Base-by-base conservation (phyloP, 129 eudicot species). In the Centrapalus pauciflorus region DNA sequence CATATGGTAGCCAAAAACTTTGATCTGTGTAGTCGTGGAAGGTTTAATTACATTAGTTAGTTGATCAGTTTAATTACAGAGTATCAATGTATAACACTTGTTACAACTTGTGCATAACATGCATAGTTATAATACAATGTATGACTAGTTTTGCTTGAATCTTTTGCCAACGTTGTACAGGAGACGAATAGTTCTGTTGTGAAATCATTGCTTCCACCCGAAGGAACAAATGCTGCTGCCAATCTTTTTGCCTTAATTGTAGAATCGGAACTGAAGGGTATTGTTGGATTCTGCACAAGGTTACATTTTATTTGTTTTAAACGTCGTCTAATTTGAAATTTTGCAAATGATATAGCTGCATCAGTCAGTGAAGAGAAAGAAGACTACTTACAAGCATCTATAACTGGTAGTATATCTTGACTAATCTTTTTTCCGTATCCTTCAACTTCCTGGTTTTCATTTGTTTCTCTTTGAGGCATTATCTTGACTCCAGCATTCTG, bases 181-280 rank as follows among this genome's bases (percentile, higher is more conserved):
- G 87, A 85, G 30, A 70, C 78, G 28, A 92, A 76, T 72, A 78
- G 57, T 65, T 66, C 68, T 33, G 81, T 69, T 55, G 75, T 55
- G 77, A 74, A 78, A 69, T 34, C 75, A 13, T 43, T 75, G 71
- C 88, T 91, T 62, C 96, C 96, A 50, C 78, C 84, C 37, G 97
- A 94, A 79, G 96, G 86, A 74, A 80, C 74, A 65, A 82, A 76
- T 76, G 92, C 93, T 76, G 86, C 90, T 10, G 92, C 93, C 67
- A 72, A 77, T 86, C 86, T 94, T 55, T 94, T 94, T 81, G 71
- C 76, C 69, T 69, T 86, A 77, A 89, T 94, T 61, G 95, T 86
- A 33, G 88, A 94, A 82, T 89, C 92, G 66, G 99, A 94, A 61
- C 66, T 94, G 33, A 94, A 82, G 78, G 89, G 99, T 94, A 75